Evolutionary conservation across 345 rosid species (phyloP).

Genomic region (Lenwebbia sp.): DNA sequence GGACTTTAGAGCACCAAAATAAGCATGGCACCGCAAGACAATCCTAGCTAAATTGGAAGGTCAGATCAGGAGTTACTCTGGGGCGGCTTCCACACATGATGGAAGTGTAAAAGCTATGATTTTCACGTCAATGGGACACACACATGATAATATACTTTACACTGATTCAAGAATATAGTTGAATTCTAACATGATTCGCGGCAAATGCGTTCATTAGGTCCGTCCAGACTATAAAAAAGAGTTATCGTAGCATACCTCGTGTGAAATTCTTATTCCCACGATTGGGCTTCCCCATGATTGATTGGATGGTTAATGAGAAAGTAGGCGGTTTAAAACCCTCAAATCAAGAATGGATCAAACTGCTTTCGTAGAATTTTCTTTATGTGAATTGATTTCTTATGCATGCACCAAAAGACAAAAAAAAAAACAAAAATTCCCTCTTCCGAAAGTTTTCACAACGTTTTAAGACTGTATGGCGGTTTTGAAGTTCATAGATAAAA

Average conservation of each 20-base stretch:
- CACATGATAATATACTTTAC: background rate
- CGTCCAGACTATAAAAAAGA: no score
- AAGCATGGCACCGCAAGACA: background rate
- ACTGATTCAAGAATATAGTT: no score
- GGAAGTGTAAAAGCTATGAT: background rate
- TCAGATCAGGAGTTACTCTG: background rate
- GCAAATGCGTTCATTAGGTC: background rate
- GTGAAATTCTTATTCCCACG: no score
- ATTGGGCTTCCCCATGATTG: background rate
- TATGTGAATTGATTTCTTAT: background rate
- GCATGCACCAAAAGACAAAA: background rate
- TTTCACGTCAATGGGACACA: background rate
- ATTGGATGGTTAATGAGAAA: background rate
- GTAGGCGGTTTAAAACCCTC: background rate
- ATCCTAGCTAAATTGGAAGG: background rate
- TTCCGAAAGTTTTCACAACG: background rate
- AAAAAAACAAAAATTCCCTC: background rate
- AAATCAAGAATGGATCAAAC: background rate
- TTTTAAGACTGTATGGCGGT: background rate
- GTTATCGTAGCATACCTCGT: no score
- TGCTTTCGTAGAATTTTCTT: background rate
- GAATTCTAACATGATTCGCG: background rate
- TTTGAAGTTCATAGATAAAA: background rate
- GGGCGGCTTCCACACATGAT: background rate
- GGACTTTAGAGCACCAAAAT: no score